Evolutionary conservation across 495 filamentous ascomycete species (phyloP), one percentile per base, ranked within the genome.

Genomic region (Bryoglossum gracile): DNA sequence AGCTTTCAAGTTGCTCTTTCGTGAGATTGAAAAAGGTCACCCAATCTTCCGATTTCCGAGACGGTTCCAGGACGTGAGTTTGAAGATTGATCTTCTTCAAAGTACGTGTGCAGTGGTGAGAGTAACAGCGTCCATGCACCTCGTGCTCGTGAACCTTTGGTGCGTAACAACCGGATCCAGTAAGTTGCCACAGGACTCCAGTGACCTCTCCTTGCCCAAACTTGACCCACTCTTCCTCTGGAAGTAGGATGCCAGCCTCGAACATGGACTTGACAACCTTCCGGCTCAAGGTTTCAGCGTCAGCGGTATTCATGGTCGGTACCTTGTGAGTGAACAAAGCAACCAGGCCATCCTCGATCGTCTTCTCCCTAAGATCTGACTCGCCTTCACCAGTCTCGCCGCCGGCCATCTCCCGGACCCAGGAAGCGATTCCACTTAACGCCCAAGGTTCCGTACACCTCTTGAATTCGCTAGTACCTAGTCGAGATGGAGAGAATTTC

Each of bases 201-300:
- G 83, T 84, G 53, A 96, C 76, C 6, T 70, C 71, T 13, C 83
- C 85, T 3, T 71, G 64, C 18, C 86, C 81, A 59, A 96, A 88
- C 62, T 94, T 95, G 50, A 99, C 86, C 92, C 92, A 99, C 68
- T 99, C 92, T 62, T 99, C 92, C 23, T 95, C 91, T 17, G 84
- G 82, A 8, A 94, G 71, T 32, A 99, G 64, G 10, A 84, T 85
- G 18, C 82, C 88, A 35, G 83, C 80, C 2, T 75, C 70, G 44
- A 89, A 74, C 89, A 99, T 94, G 26, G 83, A 78, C 30, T 77
- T 71, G 1, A 95, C 86, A 1, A 95, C 86, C 41, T 77, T 80
- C 36, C 81, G 76, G 38, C 86, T 84, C 17, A 99, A 71, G 5
- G 83, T 82, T 61, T 99, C 92, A 1, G 94, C 94, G 72, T 97